A percentile compares a stretch with the other conserved stretches of the same genome.
These are phyloP conservation scores for Aspergillus melleus DNA, from an alignment of 2,329 filamentous ascomycete species.

Conservation along the genomic window DNA sequence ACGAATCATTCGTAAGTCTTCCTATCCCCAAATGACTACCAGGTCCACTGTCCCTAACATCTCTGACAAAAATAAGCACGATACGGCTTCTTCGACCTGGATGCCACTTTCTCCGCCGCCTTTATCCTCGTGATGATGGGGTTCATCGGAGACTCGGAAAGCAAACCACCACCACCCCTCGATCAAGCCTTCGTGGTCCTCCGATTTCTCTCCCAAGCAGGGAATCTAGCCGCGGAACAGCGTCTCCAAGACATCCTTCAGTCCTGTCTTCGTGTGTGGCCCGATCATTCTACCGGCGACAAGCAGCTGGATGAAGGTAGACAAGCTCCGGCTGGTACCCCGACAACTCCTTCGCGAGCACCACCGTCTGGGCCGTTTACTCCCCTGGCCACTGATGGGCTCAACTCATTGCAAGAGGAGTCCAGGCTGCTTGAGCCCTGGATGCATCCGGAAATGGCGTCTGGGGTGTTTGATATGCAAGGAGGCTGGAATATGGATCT, in stretches of 20 bases:
- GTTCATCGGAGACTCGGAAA: slow-evolving; percentile 9
- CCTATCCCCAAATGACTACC: background rate
- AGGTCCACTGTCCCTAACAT: background rate
- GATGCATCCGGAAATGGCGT: background rate
- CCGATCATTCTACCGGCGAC: background rate
- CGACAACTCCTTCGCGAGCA: background rate
- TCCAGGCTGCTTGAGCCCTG: slow-evolving; percentile 14
- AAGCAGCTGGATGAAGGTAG: background rate
- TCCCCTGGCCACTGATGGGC: background rate
- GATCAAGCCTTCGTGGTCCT: slow-evolving; percentile 18
- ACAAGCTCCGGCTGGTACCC: background rate
- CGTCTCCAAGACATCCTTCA: slow-evolving; percentile 20
- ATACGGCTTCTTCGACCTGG: slow-evolving; percentile 25
- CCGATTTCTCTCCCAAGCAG: slow-evolving; percentile 15
- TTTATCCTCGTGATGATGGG: slow-evolving; percentile 24
- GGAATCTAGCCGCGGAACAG: slow-evolving; percentile 19
- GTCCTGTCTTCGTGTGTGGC: slow-evolving; percentile 19
- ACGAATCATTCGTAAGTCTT: slow-evolving; percentile 17
- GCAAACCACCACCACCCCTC: slow-evolving; percentile 13
- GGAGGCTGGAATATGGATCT: slow-evolving; percentile 19
- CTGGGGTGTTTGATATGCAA: slow-evolving; percentile 15
- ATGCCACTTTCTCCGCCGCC: slow-evolving; percentile 24
- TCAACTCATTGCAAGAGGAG: background rate
- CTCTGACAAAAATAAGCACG: slow-evolving; percentile 8
- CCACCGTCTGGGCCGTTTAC: background rate